These are phyloP conservation scores for Debaryomyces udenii DNA, from an alignment of 1,139 yeast species.

Conservation along the genomic window DNA sequence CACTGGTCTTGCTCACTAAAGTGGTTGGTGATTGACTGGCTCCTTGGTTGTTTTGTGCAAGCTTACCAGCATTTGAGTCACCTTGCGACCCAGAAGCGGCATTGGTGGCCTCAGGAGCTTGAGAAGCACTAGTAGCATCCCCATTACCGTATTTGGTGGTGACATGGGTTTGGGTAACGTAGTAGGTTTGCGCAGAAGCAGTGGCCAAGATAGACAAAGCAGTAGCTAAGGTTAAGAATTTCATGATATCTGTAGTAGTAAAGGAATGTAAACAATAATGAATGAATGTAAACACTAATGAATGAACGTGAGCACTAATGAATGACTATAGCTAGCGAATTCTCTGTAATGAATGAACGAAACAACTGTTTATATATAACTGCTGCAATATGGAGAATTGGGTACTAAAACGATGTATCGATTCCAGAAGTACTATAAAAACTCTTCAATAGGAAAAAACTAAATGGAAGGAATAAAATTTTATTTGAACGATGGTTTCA, in stretches of 20 bases:
- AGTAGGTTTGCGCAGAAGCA: slow-evolving; percentile 18
- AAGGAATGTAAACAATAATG: slow-evolving; percentile 2
- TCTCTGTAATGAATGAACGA: slow-evolving; percentile 6
- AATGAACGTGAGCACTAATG: background rate
- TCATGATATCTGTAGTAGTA: slow-evolving; percentile 16
- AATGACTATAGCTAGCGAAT: background rate
- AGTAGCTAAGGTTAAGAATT: slow-evolving; percentile 20
- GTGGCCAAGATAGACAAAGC: slow-evolving; percentile 19
- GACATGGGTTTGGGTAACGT: slow-evolving; percentile 22
- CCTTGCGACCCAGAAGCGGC: slow-evolving; percentile 11
- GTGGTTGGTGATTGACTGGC: slow-evolving; percentile 10
- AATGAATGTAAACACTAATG: slow-evolving; percentile 1
- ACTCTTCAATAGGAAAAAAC: slow-evolving; percentile 8
- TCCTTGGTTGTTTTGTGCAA: slow-evolving; percentile 1
- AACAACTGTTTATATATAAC: slow-evolving; percentile 6
- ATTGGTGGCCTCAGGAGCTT: slow-evolving; percentile 9
- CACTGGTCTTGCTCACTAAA: slow-evolving; percentile 8
- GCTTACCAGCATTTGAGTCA: slow-evolving; percentile 6
- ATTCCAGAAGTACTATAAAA: slow-evolving; percentile 8
- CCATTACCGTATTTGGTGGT: slow-evolving; percentile 18
- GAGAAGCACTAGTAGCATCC: slow-evolving; percentile 10
- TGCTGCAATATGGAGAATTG: background rate
- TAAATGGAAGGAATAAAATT: background rate
- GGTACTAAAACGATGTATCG: slow-evolving; percentile 2
- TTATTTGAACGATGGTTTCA: background rate